Conservation (phyloP, 345 rosid species). For the Gossypium sturtianum region DNA sequence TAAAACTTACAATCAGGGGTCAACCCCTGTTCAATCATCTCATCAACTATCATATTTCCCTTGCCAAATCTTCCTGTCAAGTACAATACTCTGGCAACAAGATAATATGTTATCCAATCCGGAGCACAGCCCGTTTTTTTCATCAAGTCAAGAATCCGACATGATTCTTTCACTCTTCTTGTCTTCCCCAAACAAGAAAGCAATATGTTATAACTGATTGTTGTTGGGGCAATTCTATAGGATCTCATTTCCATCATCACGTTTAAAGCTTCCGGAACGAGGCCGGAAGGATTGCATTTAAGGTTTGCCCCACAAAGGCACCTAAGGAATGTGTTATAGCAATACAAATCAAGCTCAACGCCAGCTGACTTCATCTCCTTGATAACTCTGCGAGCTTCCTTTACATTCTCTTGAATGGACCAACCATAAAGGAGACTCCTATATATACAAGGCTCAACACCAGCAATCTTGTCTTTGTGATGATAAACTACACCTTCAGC, state of each 20-base stretch:
- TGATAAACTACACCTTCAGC: constrained; percentile 72
- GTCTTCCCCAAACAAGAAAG: constrained; percentile 71
- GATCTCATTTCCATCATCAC: constrained; percentile 86
- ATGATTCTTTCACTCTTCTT: constrained; percentile 75
- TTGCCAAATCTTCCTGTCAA: constrained; percentile 76
- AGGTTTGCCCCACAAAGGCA: constrained; percentile 66
- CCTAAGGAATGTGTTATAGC: constrained; percentile 64
- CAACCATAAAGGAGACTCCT: constrained; percentile 68
- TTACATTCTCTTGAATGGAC: constrained; percentile 57
- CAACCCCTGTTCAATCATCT: constrained; percentile 59
- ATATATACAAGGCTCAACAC: constrained; percentile 44
- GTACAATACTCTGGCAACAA: constrained; percentile 67
- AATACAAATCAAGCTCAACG: constrained; percentile 55
- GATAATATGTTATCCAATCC: constrained; percentile 71
- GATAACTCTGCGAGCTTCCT: constrained; percentile 62
- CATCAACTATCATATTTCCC: constrained; percentile 68
- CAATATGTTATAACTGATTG: constrained; percentile 65
- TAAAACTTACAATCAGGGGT: constrained; percentile 60
- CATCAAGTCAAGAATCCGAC: constrained; percentile 60
- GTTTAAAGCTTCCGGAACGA: constrained; percentile 78
- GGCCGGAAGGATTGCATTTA: constrained; percentile 65
- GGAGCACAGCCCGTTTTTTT: constrained; percentile 54
- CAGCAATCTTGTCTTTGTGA: constrained; percentile 48
- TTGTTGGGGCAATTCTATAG: constrained; percentile 45
- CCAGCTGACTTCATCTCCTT: constrained; percentile 69